Evolutionary conservation across 306 rosid species (phyloP), one percentile per base, ranked within the genome.

Genomic region (Begonia peltatifolia): DNA sequence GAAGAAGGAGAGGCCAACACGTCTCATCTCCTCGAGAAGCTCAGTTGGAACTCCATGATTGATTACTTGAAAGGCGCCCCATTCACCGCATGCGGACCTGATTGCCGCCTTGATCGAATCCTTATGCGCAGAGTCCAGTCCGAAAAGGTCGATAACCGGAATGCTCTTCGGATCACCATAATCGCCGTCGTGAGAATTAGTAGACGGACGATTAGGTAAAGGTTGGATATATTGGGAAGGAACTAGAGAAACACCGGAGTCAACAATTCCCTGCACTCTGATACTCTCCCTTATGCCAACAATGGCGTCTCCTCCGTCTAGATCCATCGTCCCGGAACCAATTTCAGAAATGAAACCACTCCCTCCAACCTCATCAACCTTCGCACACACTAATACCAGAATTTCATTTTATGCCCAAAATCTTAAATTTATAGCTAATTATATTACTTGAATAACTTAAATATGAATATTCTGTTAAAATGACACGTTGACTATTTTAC

Each of bases 21-120:
- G 65, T 15, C 76, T 79, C 9, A 78, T 46, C 62, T 68, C 59
- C 57, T 23, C 50, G 17, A 90, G 64, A 41, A 90, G 73, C 0
- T 56, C 15, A 15, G 63, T 0, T 0, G 95, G 76, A 50, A 90
- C 55, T 30, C 90, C 74, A 64, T 85, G 97, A 67, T 81, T 80
- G 64, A 66, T 82, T 62, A 85, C 76, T 64, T 89, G 87, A 68
- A 90, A 90, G 56, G 82, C 94, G 42, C 97, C 94, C 94, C 94
- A 90, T 65, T 80, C 70, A 0, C 63, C 55, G 66, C 85, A 85
- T 58, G 87, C 97, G 11, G 55, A 47, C 7, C 47, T 63, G 65
- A 85, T 69, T 23, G 77, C 36, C 6, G 63, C 56, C 2, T 61
- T 75, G 68, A 75, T 61, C 1, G 81, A 46, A 12, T 42, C 46